Evolutionary conservation across 495 filamentous ascomycete species (phyloP).

Genomic region (Daldinia loculata): DNA sequence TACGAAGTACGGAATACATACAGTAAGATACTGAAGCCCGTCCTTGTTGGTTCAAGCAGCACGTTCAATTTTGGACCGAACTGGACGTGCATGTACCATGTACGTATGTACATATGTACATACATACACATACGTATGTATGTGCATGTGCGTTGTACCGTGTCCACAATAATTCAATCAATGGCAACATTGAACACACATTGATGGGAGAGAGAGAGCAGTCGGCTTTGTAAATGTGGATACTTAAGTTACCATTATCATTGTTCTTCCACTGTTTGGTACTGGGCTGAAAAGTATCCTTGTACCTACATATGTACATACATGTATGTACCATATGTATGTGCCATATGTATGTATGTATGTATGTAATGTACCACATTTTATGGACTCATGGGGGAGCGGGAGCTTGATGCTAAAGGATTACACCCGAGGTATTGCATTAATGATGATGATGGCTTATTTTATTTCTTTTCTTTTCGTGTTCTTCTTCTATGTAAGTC

Average conservation of each 20-base stretch:
- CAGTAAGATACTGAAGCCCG: constrained; percentile 38
- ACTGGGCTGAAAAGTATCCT: neutral
- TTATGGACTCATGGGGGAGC: neutral
- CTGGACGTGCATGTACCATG: constrained; percentile 28
- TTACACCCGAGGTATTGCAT: constrained; percentile 2
- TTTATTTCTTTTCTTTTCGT: neutral
- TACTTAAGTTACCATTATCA: constrained; percentile 1
- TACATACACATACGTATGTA: neutral
- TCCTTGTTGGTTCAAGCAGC: constrained; percentile 35
- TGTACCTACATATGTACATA: neutral
- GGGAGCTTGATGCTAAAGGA: neutral
- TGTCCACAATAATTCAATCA: constrained; percentile 24
- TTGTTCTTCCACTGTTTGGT: constrained; percentile 4
- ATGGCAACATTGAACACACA: neutral
- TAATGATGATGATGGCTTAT: neutral
- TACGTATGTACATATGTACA: neutral
- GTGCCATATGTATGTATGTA: neutral
- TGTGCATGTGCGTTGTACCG: constrained; percentile 26
- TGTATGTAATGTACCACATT: neutral
- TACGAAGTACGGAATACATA: neutral
- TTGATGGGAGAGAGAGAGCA: neutral
- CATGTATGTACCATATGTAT: neutral
- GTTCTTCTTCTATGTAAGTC: neutral
- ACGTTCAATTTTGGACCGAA: constrained; percentile 19
- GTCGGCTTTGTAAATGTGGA: neutral